Conservation (phyloP, 2,329 filamentous ascomycete genomes). For the Coniochaeta sp. region DNA sequence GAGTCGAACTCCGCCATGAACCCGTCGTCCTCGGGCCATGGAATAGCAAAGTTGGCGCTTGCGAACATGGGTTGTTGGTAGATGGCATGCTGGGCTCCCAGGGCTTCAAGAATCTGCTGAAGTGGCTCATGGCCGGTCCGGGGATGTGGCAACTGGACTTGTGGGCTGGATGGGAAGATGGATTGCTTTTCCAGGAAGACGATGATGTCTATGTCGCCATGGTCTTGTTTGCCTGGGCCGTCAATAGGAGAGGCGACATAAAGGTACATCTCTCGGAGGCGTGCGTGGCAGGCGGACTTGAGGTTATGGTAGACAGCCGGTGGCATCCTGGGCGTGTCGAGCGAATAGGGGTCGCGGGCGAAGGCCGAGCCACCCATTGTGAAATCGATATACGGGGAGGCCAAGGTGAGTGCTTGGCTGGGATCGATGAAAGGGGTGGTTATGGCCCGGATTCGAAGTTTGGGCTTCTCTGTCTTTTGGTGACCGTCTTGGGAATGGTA, state of each 20-base stretch:
- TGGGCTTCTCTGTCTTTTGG: neutral
- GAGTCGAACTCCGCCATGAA: neutral
- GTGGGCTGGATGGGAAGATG: slow-evolving; percentile 5
- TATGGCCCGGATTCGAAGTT: neutral
- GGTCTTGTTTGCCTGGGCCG: slow-evolving; percentile 58
- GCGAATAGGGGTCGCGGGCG: slow-evolving; percentile 30
- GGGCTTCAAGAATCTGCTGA: slow-evolving; percentile 10
- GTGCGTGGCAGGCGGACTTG: slow-evolving; percentile 34
- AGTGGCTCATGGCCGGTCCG: neutral
- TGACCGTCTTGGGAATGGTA: neutral
- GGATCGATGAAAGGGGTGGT: too few relatives aligned
- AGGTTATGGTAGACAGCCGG: slow-evolving; percentile 47
- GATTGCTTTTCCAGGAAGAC: slow-evolving; percentile 29
- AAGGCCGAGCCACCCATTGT: slow-evolving; percentile 65
- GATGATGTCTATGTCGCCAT: slow-evolving; percentile 70
- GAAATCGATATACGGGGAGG: too few relatives aligned
- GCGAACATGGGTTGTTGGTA: slow-evolving; percentile 16
- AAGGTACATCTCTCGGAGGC: slow-evolving; percentile 44
- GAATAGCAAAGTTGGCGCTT: slow-evolving; percentile 45
- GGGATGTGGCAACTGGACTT: neutral
- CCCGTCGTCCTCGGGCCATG: slow-evolving; percentile 33
- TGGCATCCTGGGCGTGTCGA: slow-evolving; percentile 61
- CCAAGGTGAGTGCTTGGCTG: too few relatives aligned
- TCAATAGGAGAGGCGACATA: slow-evolving; percentile 57
- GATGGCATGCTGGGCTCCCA: slow-evolving; percentile 33